phyloP scores from a whole-genome alignment of 805 yeast genomes.

The Yamadazyma akitaensis region DNA sequence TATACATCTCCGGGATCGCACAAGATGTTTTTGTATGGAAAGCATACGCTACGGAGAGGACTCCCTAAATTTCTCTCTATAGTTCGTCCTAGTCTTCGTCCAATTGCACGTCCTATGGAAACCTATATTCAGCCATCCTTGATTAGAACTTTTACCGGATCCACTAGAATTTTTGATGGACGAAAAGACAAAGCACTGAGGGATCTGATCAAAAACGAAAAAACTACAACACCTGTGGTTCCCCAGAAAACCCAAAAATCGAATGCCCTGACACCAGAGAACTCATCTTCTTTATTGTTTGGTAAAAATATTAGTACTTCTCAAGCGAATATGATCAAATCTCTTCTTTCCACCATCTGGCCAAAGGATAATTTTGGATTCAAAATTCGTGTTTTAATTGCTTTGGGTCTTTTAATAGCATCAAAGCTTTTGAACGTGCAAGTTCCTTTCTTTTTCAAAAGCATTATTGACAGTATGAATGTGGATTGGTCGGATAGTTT shows the following conservation, averaged over 20 bases:
- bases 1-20: slow-evolving; percentile 2
- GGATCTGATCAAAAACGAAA: background rate
- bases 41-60: background rate
- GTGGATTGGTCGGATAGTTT: slow-evolving; percentile 69
- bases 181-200: background rate
- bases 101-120: background rate
- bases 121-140: background rate
- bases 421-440: slow-evolving; percentile 89
- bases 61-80: background rate
- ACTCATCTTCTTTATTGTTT: slow-evolving; percentile 16
- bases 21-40: slow-evolving; percentile 2
- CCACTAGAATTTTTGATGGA: background rate
- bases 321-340: slow-evolving; percentile 55
- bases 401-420: slow-evolving; percentile 67
- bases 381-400: slow-evolving; percentile 70
- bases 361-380: slow-evolving; percentile 68
- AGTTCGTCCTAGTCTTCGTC: background rate
- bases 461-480: slow-evolving; percentile 88
- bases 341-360: slow-evolving; percentile 73
- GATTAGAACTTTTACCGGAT: background rate
- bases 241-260: background rate
- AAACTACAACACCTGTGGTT: background rate
- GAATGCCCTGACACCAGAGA: background rate
- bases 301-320: slow-evolving; percentile 35
- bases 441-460: slow-evolving; percentile 89